Percentiles rank a stretch among this genome's conserved stretches.
Evolutionary conservation across 73 alveolate species (phyloP).

Genomic region (Symbiodinium natans): DNA sequence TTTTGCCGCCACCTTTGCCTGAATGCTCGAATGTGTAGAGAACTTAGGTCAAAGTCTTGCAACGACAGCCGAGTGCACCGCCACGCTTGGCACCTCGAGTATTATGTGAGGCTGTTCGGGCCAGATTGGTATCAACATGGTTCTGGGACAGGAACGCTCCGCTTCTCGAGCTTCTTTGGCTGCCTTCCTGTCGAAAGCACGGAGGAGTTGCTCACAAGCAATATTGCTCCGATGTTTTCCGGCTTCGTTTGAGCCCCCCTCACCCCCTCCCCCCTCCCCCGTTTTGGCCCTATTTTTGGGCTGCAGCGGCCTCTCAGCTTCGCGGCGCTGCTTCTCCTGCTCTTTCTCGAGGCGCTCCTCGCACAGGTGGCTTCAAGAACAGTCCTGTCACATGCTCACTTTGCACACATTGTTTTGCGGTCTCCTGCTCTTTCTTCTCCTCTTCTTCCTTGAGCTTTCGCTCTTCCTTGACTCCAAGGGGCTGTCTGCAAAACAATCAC

Average conservation of each 20-base stretch:
- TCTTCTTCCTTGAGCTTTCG: slow-evolving; percentile 67
- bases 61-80: not conserved
- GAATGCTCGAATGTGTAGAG: no score
- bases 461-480: slow-evolving; percentile 29
- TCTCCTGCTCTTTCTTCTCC: slow-evolving; percentile 77
- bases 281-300: no score
- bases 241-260: no score
- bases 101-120: no score
- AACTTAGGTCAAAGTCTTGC: not conserved
- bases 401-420: not conserved
- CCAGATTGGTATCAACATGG: no score
- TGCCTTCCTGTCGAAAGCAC: slow-evolving; percentile 39
- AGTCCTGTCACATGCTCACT: not conserved
- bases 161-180: slow-evolving; percentile 85
- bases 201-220: no score
- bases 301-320: slow-evolving; percentile 90
- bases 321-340: slow-evolving; percentile 70
- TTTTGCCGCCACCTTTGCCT: slow-evolving; percentile 93
- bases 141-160: slow-evolving; percentile 27
- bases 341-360: slow-evolving; percentile 78
- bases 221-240: no score
- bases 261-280: no score
- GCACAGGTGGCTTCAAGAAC: not conserved
- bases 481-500: not conserved
- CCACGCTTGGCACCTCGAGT: slow-evolving; percentile 63